Conservation (phyloP, 768 basidiomycete genomes). For the Lentinula edodes region DNA sequence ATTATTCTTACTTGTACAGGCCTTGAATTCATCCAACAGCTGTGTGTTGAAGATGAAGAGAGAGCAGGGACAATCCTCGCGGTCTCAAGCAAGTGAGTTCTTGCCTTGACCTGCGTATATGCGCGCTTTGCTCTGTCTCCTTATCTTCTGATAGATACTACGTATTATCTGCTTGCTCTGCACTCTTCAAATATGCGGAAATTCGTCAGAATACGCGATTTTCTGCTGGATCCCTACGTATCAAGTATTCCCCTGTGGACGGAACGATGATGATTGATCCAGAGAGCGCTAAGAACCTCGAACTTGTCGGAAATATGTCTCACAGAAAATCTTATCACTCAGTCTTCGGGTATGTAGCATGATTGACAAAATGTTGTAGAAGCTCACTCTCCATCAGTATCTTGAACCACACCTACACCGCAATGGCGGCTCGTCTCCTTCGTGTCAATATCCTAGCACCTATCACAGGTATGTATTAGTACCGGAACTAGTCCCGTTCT, state of each 20-base stretch:
- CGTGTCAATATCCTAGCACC: slow-evolving; percentile 81
- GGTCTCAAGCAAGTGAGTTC: slow-evolving; percentile 67
- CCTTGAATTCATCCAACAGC: slow-evolving; percentile 70
- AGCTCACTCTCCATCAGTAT: slow-evolving; percentile 33
- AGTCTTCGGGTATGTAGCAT: slow-evolving; percentile 60
- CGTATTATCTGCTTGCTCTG: slow-evolving; percentile 78
- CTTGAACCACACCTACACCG: slow-evolving; percentile 79
- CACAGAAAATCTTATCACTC: slow-evolving; percentile 66
- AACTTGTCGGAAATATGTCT: slow-evolving; percentile 76
- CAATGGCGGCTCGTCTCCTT: slow-evolving; percentile 83
- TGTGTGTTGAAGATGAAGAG: slow-evolving; percentile 78
- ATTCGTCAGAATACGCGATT: slow-evolving; percentile 64
- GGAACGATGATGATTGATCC: slow-evolving; percentile 95
- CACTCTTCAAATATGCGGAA: slow-evolving; percentile 85
- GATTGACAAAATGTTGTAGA: not conserved
- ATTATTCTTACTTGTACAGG: slow-evolving; percentile 34
- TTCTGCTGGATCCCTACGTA: slow-evolving; percentile 61
- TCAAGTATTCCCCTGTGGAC: slow-evolving; percentile 73
- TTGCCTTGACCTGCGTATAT: slow-evolving; percentile 19
- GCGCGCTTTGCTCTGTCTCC: slow-evolving; percentile 2
- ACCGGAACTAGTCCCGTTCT: too few species aligned
- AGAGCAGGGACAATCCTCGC: slow-evolving; percentile 76
- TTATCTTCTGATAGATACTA: slow-evolving; percentile 60
- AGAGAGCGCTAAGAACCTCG: slow-evolving; percentile 84
- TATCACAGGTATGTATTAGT: slow-evolving; percentile 46